phyloP scores from a whole-genome alignment of 2,329 filamentous ascomycete species.

The Stemphylium vesicarium region DNA sequence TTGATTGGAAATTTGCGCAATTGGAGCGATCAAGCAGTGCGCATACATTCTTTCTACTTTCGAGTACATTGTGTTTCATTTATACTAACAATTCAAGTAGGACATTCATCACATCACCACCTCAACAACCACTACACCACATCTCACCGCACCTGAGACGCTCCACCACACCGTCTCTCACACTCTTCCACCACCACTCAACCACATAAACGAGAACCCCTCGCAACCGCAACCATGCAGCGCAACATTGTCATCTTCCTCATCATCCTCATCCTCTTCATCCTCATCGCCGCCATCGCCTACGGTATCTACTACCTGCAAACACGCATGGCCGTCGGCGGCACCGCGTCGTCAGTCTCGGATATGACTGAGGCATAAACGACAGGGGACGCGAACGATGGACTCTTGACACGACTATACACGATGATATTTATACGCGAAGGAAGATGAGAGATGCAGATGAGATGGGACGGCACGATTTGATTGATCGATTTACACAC shows the following conservation, averaged over 20 bases:
- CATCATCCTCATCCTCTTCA: constrained; percentile 61
- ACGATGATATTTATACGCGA: neutral
- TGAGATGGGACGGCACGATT: neutral
- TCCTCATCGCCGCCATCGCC: constrained; percentile 57
- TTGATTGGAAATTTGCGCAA: too few species aligned
- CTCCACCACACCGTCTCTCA: neutral
- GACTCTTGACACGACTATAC: neutral
- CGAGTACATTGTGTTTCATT: neutral
- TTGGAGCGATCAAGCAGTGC: neutral
- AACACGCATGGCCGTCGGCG: constrained; percentile 50
- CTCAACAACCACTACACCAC: neutral
- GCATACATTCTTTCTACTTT: neutral
- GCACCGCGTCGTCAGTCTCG: constrained; percentile 36
- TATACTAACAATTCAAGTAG: neutral
- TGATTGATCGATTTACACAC: neutral
- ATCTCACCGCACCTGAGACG: neutral
- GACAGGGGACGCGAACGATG: neutral
- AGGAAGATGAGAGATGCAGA: neutral
- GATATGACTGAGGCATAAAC: constrained; percentile 36
- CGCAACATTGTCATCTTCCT: constrained; percentile 61
- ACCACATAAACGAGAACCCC: neutral
- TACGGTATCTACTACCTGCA: constrained; percentile 59
- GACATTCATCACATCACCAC: neutral
- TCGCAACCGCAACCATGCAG: constrained; percentile 49
- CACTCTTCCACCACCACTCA: neutral